Conservation (phyloP, 768 basidiomycete species). For the Gloeophyllum trabeum region DNA sequence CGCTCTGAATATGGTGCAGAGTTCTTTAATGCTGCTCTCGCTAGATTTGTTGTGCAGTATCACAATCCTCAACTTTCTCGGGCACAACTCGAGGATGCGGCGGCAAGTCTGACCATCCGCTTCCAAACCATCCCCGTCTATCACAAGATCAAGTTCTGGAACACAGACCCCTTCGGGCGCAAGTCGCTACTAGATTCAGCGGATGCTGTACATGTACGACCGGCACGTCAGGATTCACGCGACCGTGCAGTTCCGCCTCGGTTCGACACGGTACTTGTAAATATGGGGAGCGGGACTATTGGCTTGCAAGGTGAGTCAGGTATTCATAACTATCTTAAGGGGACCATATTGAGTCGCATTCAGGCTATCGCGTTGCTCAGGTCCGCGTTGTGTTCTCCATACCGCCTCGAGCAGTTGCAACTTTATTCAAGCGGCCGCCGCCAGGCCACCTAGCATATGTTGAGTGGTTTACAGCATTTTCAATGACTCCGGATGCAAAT, state of each 20-base stretch:
- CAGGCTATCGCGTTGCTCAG: conserved; percentile 16
- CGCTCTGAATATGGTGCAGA: conserved; percentile 16
- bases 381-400: conserved; percentile 15
- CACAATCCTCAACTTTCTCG: conserved; percentile 10
- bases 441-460: conserved; percentile 17
- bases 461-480: conserved; percentile 17
- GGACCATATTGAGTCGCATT: background rate
- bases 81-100: conserved; percentile 8
- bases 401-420: background rate
- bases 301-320: conserved; percentile 10
- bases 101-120: conserved; percentile 8
- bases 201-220: conserved; percentile 21
- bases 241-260: conserved; percentile 10
- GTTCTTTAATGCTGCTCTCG: conserved; percentile 16
- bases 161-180: conserved; percentile 7
- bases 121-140: conserved; percentile 18
- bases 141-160: conserved; percentile 19
- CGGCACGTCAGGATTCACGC: conserved; percentile 9
- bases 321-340: background rate
- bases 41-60: conserved; percentile 13
- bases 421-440: conserved; percentile 1
- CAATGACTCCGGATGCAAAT: conserved; percentile 8
- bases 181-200: conserved; percentile 5
- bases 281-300: conserved; percentile 4
- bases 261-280: conserved; percentile 25